phyloP scores from a whole-genome alignment of 176 grass and related monocot species.

The Oryza rufipogon region DNA sequence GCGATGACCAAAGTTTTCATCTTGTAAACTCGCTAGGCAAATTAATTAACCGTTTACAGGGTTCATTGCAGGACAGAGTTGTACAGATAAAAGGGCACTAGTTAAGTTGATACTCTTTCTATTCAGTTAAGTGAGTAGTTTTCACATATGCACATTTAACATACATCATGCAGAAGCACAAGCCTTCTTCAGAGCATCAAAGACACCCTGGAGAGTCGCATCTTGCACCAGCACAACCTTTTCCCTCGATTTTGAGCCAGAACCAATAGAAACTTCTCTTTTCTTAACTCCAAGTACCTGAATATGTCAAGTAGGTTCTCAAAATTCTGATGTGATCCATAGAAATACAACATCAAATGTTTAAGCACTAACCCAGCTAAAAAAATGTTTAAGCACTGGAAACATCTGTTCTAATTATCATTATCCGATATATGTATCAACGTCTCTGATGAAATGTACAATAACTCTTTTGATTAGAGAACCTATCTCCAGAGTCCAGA shows the following conservation, averaged over 20 bases:
- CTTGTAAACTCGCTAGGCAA: not conserved
- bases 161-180: slow-evolving; percentile 48
- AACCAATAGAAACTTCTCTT: slow-evolving; percentile 85
- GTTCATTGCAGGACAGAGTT: not conserved
- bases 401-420: not conserved
- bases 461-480: not conserved
- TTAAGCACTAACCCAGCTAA: not conserved
- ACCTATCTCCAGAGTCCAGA: not conserved
- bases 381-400: not conserved
- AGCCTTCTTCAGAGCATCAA: slow-evolving; percentile 73
- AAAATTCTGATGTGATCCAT: not conserved
- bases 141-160: slow-evolving; percentile 1
- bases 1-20: not conserved
- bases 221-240: slow-evolving; percentile 86
- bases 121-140: not conserved
- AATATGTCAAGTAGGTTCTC: not conserved
- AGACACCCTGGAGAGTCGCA: slow-evolving; percentile 59
- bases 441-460: not conserved
- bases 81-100: not conserved
- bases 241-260: slow-evolving; percentile 92
- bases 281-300: slow-evolving; percentile 92
- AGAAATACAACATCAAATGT: not conserved
- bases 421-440: not conserved
- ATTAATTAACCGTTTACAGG: not conserved
- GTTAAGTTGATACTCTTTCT: not conserved